These are phyloP conservation scores for Fusarium veterinarium DNA, from an alignment of 2,329 filamentous ascomycete genomes.

Conservation along the genomic window DNA sequence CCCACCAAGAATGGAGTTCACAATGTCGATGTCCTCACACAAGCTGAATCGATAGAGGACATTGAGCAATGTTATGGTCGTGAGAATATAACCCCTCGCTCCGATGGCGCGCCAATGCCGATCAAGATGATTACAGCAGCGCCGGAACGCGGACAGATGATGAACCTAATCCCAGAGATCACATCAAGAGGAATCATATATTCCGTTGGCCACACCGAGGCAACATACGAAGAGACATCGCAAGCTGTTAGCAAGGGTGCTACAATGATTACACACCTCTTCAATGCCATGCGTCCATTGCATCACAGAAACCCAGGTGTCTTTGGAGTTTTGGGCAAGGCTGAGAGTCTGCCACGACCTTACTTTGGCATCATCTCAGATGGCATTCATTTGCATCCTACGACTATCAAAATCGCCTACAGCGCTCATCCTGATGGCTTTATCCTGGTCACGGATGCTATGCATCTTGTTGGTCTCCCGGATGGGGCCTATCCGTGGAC, in stretches of 20 bases:
- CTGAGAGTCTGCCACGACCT: constrained; percentile 69
- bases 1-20: constrained; percentile 89
- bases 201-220: constrained; percentile 88
- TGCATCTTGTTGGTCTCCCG: constrained; percentile 85
- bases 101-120: constrained; percentile 52
- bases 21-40: constrained; percentile 76
- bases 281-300: constrained; percentile 92
- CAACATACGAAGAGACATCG: constrained; percentile 84
- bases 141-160: constrained; percentile 81
- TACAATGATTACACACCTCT: constrained; percentile 91
- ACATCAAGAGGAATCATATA: constrained; percentile 75
- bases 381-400: constrained; percentile 89
- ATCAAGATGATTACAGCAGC: constrained; percentile 89
- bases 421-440: constrained; percentile 86
- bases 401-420: constrained; percentile 89
- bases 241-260: constrained; percentile 78
- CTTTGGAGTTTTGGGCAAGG: constrained; percentile 83
- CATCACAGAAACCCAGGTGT: constrained; percentile 93
- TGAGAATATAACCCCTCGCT: constrained; percentile 67
- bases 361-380: constrained; percentile 93
- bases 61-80: constrained; percentile 78
- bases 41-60: constrained; percentile 72
- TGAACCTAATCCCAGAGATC: constrained; percentile 74
- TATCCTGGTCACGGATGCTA: constrained; percentile 91
- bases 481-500: constrained; percentile 90